Evolutionary conservation across 805 yeast genomes (phyloP).

Genomic region (Starmerella apicola): DNA sequence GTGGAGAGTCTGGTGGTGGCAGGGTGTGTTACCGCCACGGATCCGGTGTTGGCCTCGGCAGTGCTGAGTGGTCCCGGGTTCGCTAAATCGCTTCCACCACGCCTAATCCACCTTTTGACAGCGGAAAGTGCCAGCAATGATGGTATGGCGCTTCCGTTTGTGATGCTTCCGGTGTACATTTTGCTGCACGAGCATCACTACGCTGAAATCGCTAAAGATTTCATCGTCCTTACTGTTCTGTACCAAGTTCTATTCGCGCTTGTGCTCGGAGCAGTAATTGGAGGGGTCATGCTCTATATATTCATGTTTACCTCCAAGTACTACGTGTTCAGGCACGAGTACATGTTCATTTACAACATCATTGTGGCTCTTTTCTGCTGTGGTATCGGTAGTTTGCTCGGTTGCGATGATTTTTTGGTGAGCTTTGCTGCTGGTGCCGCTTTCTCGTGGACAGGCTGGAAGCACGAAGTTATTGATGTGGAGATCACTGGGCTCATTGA

Average conservation of each 20-base stretch:
- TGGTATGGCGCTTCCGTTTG: conserved; percentile 50
- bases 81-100: conserved; percentile 49
- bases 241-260: conserved; percentile 39
- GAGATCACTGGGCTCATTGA: conserved; percentile 57
- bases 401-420: conserved; percentile 59
- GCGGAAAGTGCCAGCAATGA: conserved; percentile 72
- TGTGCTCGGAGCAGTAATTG: conserved; percentile 44
- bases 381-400: conserved; percentile 53
- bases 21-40: conserved; percentile 68
- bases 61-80: conserved; percentile 59
- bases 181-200: conserved; percentile 36
- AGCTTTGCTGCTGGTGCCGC: conserved; percentile 65
- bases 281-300: conserved; percentile 38
- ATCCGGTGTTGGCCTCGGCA: conserved; percentile 44
- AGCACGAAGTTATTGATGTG: conserved; percentile 48
- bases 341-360: conserved; percentile 39
- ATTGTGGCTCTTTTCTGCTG: conserved; percentile 44
- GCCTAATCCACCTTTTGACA: conserved; percentile 45
- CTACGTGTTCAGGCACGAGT: conserved; percentile 14
- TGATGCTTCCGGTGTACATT: conserved; percentile 45
- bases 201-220: conserved; percentile 44
- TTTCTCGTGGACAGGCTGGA: conserved; percentile 64
- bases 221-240: conserved; percentile 47
- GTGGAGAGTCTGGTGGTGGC: conserved; percentile 47
- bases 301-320: conserved; percentile 35